Conservation (phyloP, 208 protist genomes). For the Trypanosoma lewisi region DNA sequence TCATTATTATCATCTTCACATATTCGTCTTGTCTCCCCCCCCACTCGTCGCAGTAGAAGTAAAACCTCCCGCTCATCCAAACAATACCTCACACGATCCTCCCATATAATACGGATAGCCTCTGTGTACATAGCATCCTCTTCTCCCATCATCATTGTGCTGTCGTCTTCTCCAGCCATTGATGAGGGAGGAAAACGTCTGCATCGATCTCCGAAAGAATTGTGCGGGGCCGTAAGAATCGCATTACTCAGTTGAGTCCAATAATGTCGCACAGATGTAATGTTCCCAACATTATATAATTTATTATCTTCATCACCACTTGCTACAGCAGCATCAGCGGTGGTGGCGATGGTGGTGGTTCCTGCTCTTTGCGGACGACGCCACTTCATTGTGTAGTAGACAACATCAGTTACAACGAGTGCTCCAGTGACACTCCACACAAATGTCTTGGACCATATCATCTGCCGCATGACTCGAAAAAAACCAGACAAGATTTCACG, state of each 20-base stretch:
- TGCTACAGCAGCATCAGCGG: no score
- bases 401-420: slow-evolving; percentile 1
- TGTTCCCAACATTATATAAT: background rate
- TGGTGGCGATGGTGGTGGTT: no score
- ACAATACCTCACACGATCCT: slow-evolving; percentile 19
- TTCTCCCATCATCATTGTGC: no score
- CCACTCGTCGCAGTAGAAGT: background rate
- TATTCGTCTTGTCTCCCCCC: background rate
- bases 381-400: background rate
- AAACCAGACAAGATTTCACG: background rate
- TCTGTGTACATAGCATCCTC: slow-evolving; percentile 3
- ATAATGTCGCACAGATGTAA: slow-evolving; percentile 6
- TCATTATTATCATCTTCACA: background rate
- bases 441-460: background rate
- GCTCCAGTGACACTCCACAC: background rate
- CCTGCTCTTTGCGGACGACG: background rate
- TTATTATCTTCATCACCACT: background rate
- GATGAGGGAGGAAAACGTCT: background rate
- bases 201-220: background rate
- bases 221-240: slow-evolving; percentile 16
- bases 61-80: slow-evolving; percentile 18
- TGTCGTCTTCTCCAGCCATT: background rate
- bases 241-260: slow-evolving; percentile 10
- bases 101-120: slow-evolving; percentile 14
- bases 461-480: background rate